Percentiles rank a stretch among this genome's conserved stretches.
Evolutionary conservation across 768 basidiomycete species (phyloP).

Genomic region (Mycena amicta): DNA sequence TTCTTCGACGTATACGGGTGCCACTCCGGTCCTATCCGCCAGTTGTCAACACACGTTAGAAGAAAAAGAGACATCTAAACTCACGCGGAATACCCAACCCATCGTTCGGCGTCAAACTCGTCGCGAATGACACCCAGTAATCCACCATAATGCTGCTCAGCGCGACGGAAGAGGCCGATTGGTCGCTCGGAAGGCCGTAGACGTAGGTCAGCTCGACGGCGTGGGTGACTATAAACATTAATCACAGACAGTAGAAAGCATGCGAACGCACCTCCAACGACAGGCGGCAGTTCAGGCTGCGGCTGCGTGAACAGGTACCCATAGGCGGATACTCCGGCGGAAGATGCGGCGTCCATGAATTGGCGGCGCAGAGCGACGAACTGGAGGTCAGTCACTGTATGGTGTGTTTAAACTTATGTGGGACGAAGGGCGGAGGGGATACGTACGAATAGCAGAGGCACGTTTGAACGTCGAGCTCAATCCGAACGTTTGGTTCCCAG

Average conservation of each 20-base stretch:
- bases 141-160: constrained; percentile 41
- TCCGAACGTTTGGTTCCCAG: constrained; percentile 45
- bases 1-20: constrained; percentile 1
- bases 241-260: background rate
- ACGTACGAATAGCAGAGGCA: constrained; percentile 29
- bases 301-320: constrained; percentile 49
- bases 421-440: background rate
- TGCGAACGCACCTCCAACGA: constrained; percentile 31
- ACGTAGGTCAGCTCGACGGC: constrained; percentile 38
- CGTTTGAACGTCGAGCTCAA: constrained; percentile 40
- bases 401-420: too few relatives aligned
- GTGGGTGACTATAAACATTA: constrained; percentile 31
- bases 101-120: constrained; percentile 43
- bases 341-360: constrained; percentile 44
- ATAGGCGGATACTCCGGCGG: constrained; percentile 40
- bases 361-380: constrained; percentile 43
- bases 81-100: constrained; percentile 34
- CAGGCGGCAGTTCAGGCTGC: constrained; percentile 24
- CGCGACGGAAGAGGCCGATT: constrained; percentile 26
- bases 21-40: constrained; percentile 5
- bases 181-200: constrained; percentile 32
- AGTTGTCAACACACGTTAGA: background rate
- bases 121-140: constrained; percentile 47
- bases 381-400: constrained; percentile 37
- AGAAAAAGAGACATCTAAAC: background rate